Evolutionary conservation across 2,329 filamentous ascomycete species (phyloP), one percentile per base, ranked within the genome.

Genomic region (Stenocarpella maydis): DNA sequence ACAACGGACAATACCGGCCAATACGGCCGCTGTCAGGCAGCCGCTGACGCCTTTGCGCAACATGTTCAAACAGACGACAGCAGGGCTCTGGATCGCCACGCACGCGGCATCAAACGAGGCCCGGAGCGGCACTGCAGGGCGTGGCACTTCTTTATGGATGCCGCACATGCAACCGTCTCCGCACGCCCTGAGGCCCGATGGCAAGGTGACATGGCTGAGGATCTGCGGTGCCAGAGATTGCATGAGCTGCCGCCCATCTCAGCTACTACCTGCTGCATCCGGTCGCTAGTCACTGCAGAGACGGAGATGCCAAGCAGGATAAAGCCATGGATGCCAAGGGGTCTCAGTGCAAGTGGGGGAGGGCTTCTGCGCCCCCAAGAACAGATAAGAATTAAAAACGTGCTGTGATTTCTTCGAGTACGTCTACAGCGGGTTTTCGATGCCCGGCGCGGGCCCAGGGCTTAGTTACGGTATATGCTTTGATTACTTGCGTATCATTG

Each of bases 181-280:
- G 58, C 58, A 61, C 58, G 26, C n/a, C 37, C 58, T 10, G 58
- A 37, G 41, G 24, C 41, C 26, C 55, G 15, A 37, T 47, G 58
- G 14, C 21, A 61, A 43, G 58, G 58, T 61, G 28, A 61, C 58
- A 61, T 61, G 26, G 41, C 41, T 21, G 12, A 61, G 17, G 58
- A 61, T 47, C 26, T 61, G 26, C 58, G 41, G 58, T n/a, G 26
- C n/a, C 58, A 61, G 34, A 47, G 41, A 47, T 34, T 61, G 58
- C 58, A 61, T 47, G 41, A 47, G 28, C 14, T 61, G 58, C 41
- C 37, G 58, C 28, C n/a, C n/a, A 19, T 61, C 28, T 28, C 26
- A 34, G 19, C 47, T 47, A 61, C 58, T 61, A 61, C 58, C 58
- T 61, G 41, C 58, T 61, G 41, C 58, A 47, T 61, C 47, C 14